These are phyloP conservation scores for Apiospora phragmitis DNA, from an alignment of 2,329 filamentous ascomycete species.

Conservation along the genomic window DNA sequence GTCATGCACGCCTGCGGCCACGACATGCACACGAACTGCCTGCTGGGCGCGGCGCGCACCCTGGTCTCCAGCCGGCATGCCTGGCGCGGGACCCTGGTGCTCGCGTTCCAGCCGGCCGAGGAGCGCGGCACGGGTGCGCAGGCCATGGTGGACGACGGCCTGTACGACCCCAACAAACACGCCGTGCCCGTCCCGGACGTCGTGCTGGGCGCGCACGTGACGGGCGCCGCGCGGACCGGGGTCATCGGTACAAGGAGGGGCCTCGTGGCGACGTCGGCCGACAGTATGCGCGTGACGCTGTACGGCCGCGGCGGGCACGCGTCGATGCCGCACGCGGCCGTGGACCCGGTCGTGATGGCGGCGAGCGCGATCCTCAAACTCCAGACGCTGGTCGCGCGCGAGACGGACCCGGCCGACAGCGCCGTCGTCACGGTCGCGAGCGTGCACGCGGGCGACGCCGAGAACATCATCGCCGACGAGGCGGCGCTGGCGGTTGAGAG, in stretches of 20 bases:
- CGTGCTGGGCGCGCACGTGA: slow-evolving; percentile 38
- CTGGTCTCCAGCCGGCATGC: slow-evolving; percentile 40
- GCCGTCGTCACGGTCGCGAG: slow-evolving; percentile 6
- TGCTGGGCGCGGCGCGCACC: slow-evolving; percentile 56
- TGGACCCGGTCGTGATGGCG: neutral
- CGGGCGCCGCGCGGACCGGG: slow-evolving; percentile 31
- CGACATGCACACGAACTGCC: slow-evolving; percentile 61
- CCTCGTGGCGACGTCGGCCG: neutral
- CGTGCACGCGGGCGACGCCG: slow-evolving; percentile 2
- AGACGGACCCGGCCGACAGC: slow-evolving; percentile 8
- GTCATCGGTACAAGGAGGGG: slow-evolving; percentile 28
- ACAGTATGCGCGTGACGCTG: neutral
- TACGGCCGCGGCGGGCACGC: neutral
- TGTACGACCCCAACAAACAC: slow-evolving; percentile 27
- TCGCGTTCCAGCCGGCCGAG: slow-evolving; percentile 69
- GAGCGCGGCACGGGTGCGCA: slow-evolving; percentile 62
- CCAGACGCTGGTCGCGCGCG: neutral
- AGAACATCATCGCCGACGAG: slow-evolving; percentile 9
- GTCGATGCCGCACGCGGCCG: slow-evolving; percentile 1
- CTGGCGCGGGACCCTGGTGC: slow-evolving; percentile 64
- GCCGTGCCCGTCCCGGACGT: slow-evolving; percentile 33
- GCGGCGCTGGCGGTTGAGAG: neutral
- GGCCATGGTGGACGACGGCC: slow-evolving; percentile 39
- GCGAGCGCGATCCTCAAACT: neutral
- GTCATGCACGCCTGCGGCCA: slow-evolving; percentile 73